phyloP scores from a whole-genome alignment of 371 early-diverging fungal genomes.

The Umbelopsis sp. region DNA sequence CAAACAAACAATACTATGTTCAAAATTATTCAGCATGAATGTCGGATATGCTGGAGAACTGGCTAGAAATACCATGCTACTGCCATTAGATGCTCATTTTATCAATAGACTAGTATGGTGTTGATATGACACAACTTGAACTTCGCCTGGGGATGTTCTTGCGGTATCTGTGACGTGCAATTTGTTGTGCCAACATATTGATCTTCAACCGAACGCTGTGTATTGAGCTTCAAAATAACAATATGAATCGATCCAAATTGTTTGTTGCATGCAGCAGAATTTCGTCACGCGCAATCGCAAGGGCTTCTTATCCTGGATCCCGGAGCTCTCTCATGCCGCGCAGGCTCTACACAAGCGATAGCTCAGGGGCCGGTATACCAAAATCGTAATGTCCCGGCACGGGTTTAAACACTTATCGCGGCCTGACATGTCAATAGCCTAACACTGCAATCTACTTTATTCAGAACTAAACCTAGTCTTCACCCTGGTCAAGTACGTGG shows the following conservation, averaged over 20 bases:
- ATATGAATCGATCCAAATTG: background rate
- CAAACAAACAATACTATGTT: background rate
- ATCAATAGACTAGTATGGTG: too few relatives aligned
- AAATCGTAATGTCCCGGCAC: background rate
- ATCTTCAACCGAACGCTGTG: background rate
- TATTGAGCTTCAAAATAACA: background rate
- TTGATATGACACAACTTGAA: too few relatives aligned
- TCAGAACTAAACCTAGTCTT: background rate
- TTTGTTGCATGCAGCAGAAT: conserved; percentile 1
- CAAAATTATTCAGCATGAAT: background rate
- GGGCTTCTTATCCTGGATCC: background rate
- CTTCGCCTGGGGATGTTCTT: too few relatives aligned
- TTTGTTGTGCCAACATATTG: background rate
- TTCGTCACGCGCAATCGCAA: background rate
- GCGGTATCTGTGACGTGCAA: background rate
- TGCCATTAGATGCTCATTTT: too few relatives aligned
- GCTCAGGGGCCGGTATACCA: background rate
- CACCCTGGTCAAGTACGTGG: conserved; percentile 12
- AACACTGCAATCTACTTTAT: background rate
- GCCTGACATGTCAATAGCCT: background rate
- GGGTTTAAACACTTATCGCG: background rate
- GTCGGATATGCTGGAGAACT: too few relatives aligned
- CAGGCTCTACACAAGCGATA: background rate
- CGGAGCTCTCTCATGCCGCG: background rate
- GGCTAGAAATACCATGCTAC: too few relatives aligned